A percentile compares a stretch with the other conserved stretches of the same genome.
These are phyloP conservation scores for Leucoagaricus sp. DNA, from an alignment of 1,284 basidiomycete species.

Conservation along the genomic window DNA sequence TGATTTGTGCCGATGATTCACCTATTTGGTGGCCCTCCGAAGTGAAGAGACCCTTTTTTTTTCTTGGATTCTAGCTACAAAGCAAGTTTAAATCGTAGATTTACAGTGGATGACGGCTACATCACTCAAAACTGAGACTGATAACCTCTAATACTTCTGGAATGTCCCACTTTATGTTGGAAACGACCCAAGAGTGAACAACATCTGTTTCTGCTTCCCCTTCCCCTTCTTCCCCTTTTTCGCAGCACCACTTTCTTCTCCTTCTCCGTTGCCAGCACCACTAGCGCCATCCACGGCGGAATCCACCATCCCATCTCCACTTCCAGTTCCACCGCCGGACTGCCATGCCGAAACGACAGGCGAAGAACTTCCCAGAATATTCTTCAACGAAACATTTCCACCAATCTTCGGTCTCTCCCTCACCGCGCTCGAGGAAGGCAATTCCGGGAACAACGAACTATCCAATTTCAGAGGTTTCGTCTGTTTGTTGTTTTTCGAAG, in stretches of 20 bases:
- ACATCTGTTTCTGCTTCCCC: slow-evolving; percentile 81
- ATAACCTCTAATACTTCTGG: too few relatives aligned
- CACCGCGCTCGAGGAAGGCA: slow-evolving; percentile 47
- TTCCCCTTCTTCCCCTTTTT: slow-evolving; percentile 76
- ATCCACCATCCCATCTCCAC: slow-evolving; percentile 17
- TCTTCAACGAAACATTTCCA: slow-evolving; percentile 68
- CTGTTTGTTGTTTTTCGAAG: slow-evolving; percentile 12
- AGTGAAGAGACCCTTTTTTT: too few relatives aligned
- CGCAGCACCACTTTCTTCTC: slow-evolving; percentile 23
- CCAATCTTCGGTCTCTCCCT: slow-evolving; percentile 55
- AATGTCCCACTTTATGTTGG: too few relatives aligned
- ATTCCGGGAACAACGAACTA: slow-evolving; percentile 68
- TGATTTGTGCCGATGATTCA: too few relatives aligned
- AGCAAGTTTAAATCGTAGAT: too few relatives aligned
- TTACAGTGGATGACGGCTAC: too few relatives aligned
- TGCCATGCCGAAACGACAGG: slow-evolving; percentile 57
- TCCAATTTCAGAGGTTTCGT: slow-evolving; percentile 50
- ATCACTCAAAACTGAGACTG: too few relatives aligned
- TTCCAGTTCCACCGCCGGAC: slow-evolving; percentile 24
- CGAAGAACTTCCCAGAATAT: slow-evolving; percentile 60
- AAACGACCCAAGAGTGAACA: slow-evolving; percentile 63
- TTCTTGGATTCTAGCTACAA: too few relatives aligned
- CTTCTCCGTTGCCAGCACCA: slow-evolving; percentile 8
- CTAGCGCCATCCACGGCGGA: slow-evolving; percentile 3
- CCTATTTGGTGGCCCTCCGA: too few relatives aligned